Evolutionary conservation across 139 green algal genomes (phyloP).

Genomic region (Coelastrella sp.): DNA sequence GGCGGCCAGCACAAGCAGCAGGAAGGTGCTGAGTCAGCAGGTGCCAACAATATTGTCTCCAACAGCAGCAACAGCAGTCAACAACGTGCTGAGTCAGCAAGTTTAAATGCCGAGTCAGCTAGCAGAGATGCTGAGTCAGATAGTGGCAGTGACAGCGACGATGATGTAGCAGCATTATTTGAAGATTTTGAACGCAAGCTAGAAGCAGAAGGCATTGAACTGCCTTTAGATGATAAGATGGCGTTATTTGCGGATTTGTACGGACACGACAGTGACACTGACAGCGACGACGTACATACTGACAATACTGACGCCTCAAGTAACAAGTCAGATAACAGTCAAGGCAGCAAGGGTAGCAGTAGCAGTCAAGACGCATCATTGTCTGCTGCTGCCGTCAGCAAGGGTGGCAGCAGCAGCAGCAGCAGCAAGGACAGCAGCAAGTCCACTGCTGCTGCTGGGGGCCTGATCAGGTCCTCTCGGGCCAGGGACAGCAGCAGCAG

Average conservation of each 20-base stretch:
- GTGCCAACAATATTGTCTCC: too few species aligned
- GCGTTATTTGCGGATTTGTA: not conserved
- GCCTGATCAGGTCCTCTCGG: not conserved
- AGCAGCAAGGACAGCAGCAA: not conserved
- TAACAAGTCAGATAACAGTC: not conserved
- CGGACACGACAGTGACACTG: not conserved
- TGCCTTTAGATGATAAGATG: not conserved
- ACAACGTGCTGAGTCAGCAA: not conserved
- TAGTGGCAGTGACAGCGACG: not conserved
- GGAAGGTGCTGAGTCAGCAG: not conserved
- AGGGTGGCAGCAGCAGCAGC: constrained; percentile 4
- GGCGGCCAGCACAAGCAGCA: not conserved
- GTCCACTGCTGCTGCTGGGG: not conserved
- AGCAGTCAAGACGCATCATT: not conserved
- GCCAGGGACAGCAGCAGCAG: not conserved
- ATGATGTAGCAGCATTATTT: not conserved
- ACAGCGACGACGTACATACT: not conserved
- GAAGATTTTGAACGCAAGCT: constrained; percentile 10
- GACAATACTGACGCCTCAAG: not conserved
- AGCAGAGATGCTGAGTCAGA: not conserved
- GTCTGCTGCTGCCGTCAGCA: not conserved
- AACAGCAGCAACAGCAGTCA: constrained; percentile 14
- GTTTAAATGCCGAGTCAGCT: not conserved
- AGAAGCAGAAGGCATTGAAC: not conserved
- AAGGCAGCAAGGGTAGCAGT: too few species aligned